Evolutionary conservation across 1,284 basidiomycete genomes (phyloP).

Genomic region (Trichosporon asahii): DNA sequence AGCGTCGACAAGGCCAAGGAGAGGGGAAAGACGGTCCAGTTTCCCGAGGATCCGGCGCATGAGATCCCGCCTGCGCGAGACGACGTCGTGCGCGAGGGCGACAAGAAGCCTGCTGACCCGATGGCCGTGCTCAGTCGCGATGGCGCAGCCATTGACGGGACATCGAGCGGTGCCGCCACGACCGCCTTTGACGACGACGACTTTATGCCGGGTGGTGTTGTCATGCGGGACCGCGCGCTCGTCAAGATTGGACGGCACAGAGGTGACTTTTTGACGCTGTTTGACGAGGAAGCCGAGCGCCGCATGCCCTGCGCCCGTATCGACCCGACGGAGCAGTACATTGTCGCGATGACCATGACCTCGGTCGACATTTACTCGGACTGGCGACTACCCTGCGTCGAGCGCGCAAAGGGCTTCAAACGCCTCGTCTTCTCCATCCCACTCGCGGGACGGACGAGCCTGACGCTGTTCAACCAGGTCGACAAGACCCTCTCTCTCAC

Average conservation of each 20-base stretch:
- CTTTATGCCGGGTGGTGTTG: conserved; percentile 32
- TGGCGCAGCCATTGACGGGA: conserved; percentile 39
- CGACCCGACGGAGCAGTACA: conserved; percentile 45
- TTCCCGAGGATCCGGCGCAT: conserved; percentile 34
- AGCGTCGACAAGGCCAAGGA: neutral
- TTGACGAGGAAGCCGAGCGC: conserved; percentile 42
- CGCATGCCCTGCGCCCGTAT: conserved; percentile 41
- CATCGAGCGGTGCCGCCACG: conserved; percentile 40
- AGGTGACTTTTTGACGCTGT: conserved; percentile 30
- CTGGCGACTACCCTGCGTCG: conserved; percentile 22
- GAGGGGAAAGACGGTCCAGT: conserved; percentile 41
- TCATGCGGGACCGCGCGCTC: conserved; percentile 48
- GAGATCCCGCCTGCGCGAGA: neutral
- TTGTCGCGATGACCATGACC: conserved; percentile 43
- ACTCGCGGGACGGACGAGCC: conserved; percentile 32
- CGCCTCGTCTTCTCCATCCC: conserved; percentile 45
- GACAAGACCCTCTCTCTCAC: conserved; percentile 43
- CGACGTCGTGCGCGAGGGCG: conserved; percentile 24
- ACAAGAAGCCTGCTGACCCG: conserved; percentile 40
- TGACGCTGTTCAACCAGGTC: conserved; percentile 45
- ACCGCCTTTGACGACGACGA: conserved; percentile 28
- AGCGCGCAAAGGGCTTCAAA: conserved; percentile 32
- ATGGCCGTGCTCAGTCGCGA: conserved; percentile 38
- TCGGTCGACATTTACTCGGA: conserved; percentile 48
- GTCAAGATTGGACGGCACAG: conserved; percentile 46